Percentiles rank a stretch among this genome's conserved stretches.
phyloP scores from a whole-genome alignment of 139 green algal genomes.

The Micractinium sp. region DNA sequence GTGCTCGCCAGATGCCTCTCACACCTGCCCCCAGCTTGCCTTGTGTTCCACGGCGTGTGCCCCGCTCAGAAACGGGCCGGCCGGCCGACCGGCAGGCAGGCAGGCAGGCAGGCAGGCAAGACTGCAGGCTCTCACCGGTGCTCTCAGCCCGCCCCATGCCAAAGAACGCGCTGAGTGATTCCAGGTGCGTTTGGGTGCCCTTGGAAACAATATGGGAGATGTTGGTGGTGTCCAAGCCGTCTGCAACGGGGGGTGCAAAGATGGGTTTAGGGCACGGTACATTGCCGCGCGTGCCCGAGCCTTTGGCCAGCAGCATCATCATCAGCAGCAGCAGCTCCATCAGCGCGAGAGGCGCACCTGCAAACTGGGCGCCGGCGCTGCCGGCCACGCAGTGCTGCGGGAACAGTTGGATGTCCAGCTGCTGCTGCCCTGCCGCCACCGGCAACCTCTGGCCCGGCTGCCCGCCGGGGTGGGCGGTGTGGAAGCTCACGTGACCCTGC shows the following conservation, averaged over 20 bases:
- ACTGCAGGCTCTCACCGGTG: conserved; percentile 17
- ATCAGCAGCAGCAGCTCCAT: background rate
- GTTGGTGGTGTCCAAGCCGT: background rate
- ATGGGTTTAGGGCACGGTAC: background rate
- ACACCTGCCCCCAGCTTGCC: background rate
- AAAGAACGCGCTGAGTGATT: conserved; percentile 39
- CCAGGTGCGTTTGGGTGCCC: background rate
- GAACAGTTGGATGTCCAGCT: background rate
- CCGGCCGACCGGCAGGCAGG: no score
- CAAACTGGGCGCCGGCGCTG: conserved; percentile 24
- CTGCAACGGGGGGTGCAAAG: background rate
- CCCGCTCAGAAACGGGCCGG: no score
- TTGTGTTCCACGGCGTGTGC: background rate
- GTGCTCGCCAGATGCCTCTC: background rate
- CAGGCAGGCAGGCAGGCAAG: no score
- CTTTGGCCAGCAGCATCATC: no score
- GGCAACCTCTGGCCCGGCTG: background rate
- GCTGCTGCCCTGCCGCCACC: background rate
- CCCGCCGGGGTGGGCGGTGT: background rate
- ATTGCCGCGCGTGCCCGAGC: no score
- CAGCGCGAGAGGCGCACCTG: background rate
- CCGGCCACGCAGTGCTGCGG: conserved; percentile 35
- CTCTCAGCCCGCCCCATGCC: conserved; percentile 26
- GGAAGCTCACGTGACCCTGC: conserved; percentile 12
- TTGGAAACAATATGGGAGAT: conserved; percentile 26